Evolutionary conservation across 495 filamentous ascomycete species (phyloP).

Genomic region (Penicillium daleae): DNA sequence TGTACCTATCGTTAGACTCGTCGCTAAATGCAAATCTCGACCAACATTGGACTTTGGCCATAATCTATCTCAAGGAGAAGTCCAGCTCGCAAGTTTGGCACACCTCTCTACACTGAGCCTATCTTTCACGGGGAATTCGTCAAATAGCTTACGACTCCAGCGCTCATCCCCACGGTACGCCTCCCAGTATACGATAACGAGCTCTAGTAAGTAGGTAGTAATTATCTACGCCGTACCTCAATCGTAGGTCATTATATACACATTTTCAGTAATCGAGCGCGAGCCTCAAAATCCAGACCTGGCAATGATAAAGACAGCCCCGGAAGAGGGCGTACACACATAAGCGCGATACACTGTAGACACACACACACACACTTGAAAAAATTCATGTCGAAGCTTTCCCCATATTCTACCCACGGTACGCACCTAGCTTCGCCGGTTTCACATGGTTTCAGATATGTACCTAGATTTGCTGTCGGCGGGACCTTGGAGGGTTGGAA

Average conservation of each 20-base stretch:
- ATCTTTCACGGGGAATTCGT: neutral
- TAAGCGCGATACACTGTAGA: slow-evolving; percentile 1
- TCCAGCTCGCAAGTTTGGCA: neutral
- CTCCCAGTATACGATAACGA: neutral
- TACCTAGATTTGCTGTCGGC: no score
- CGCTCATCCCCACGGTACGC: neutral
- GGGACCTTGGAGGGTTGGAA: neutral
- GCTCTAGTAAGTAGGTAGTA: neutral
- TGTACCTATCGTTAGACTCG: neutral
- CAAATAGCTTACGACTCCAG: neutral
- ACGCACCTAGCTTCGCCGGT: neutral
- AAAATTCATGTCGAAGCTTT: neutral
- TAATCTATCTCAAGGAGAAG: neutral
- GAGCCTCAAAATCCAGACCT: neutral
- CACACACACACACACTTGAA: no score
- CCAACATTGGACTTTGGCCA: no score
- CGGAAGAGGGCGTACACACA: neutral
- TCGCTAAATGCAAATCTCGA: no score
- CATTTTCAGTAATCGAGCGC: neutral
- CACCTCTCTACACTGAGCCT: neutral
- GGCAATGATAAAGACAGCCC: neutral
- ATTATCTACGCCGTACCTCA: neutral
- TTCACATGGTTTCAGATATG: neutral
- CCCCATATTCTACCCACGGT: neutral
- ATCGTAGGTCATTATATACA: neutral